Base-by-base conservation (phyloP, 352 stramenopile species). In the Phytophthora sojae region DNA sequence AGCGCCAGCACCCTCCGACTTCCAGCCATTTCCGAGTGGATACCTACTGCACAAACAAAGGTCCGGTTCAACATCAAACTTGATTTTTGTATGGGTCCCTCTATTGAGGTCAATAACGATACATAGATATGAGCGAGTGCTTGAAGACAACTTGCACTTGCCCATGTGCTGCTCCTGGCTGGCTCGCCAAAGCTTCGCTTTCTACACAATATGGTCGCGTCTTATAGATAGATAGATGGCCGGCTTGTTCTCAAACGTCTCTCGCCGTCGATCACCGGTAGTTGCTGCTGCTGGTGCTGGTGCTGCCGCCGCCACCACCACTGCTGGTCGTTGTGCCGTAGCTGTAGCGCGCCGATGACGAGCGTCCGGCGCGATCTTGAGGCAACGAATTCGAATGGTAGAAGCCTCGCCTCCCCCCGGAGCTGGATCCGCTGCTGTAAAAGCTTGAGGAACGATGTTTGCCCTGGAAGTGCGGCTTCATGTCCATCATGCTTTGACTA, bases 401-500 rank as follows among this genome's bases (percentile, higher is more conserved):
- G 56, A 88, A 89, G 8, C 65, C 57, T 26, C 78, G 69, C n/a
- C 76, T 72, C 11, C 60, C 62, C 1, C 59, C 67, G 29, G 80
- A 64, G 50, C 50, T 64, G 3, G 67, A 39, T 21, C 51, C 54
- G 15, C 53, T 81, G 66, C 67, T 82, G 45, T 86, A 76, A 42
- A 88, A 90, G 25, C 69, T 85, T 30, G 82, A 78, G 25, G 80
- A 72, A 8, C 77, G 77, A 32, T 79, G 51, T 14, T 64, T 61
- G 14, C 35, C 70, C 32, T 83, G 77, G 61, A 86, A 82, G 32
- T 71, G 60, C 42, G 78, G 62, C 57, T 85, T 91, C 45, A 85
- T 69, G 57, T 91, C 86, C 70, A 93, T 77, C 58, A 74, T 75
- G 64, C 82, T 92, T 35, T 84, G 76, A 50, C 81, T 91, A 63